A percentile compares a stretch with the other conserved stretches of the same genome.
phyloP scores from a whole-genome alignment of 495 filamentous ascomycete genomes.

The Astrothelium subdiscretum region DNA sequence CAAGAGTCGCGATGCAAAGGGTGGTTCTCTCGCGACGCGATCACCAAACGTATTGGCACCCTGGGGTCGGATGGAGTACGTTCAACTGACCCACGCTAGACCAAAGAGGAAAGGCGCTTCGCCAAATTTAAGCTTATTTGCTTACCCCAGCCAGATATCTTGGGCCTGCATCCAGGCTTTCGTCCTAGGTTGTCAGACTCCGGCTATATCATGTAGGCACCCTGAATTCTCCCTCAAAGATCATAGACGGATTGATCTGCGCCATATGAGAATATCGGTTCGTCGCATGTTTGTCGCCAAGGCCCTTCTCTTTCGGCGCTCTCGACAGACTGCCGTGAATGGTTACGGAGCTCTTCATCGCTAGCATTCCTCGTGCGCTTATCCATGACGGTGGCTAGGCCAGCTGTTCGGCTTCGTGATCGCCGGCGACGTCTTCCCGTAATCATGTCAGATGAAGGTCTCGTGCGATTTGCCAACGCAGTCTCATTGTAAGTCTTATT shows the following conservation, averaged over 20 bases:
- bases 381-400: too few relatives aligned
- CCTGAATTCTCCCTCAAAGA: too few relatives aligned
- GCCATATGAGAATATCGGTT: too few relatives aligned
- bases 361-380: too few relatives aligned
- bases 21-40: background rate
- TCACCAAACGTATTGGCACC: too few relatives aligned
- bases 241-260: background rate
- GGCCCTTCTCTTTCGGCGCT: too few relatives aligned
- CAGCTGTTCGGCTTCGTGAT: background rate
- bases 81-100: background rate
- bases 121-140: constrained; percentile 1
- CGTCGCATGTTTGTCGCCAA: too few relatives aligned
- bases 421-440: background rate
- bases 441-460: background rate
- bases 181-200: background rate
- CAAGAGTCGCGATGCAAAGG: background rate
- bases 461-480: background rate
- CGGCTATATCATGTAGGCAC: background rate
- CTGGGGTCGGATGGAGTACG: background rate
- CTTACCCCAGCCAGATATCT: background rate
- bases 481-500: background rate
- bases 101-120: background rate
- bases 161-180: background rate
- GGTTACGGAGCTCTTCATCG: too few relatives aligned
- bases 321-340: too few relatives aligned